A percentile compares a stretch with the other conserved stretches of the same genome.
Evolutionary conservation across 1,284 basidiomycete species (phyloP).

Genomic region (Austropuccinia psidii): DNA sequence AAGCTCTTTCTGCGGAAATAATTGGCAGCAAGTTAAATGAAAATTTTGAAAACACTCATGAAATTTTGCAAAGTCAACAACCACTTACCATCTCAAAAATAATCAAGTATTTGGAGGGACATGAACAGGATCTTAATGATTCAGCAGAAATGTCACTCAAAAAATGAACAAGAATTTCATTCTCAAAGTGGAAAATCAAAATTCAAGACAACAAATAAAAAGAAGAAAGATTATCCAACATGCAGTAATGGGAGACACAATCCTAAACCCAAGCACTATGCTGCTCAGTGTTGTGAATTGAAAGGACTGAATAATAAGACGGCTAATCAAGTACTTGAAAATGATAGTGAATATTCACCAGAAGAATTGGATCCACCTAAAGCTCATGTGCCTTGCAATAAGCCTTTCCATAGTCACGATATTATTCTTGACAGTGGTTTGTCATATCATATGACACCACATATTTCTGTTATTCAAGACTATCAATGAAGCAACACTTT

Average conservation of each 20-base stretch:
- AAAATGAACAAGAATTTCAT: neutral
- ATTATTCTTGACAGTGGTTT: constrained; percentile 1
- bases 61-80: no score
- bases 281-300: neutral
- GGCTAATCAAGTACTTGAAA: neutral
- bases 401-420: no score
- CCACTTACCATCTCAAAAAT: no score
- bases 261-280: neutral
- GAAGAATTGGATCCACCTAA: neutral
- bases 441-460: neutral
- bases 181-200: neutral
- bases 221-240: no score
- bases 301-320: neutral
- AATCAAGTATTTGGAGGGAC: no score
- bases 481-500: neutral
- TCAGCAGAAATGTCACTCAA: no score
- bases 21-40: no score
- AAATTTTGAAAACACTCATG: no score
- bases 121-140: no score
- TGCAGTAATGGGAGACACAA: neutral
- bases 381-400: neutral
- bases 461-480: neutral
- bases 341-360: neutral
- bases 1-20: no score
- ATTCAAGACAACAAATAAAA: no score